phyloP scores from a whole-genome alignment of 129 eudicot genomes.

The Helianthus tuberosus region DNA sequence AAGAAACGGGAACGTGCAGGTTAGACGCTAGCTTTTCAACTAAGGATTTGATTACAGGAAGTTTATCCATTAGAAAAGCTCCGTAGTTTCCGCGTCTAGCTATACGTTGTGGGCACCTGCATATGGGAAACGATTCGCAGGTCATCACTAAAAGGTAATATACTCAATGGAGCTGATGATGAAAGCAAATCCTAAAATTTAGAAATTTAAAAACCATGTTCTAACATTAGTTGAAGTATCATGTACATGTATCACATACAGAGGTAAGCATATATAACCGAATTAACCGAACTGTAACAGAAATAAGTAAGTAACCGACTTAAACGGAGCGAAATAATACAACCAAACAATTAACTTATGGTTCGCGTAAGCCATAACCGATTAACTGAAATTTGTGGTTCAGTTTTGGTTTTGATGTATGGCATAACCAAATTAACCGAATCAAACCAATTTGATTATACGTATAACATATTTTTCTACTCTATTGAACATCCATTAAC shows the following conservation, averaged over 20 bases:
- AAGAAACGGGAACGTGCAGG: constrained; percentile 80
- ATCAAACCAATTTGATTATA: no score
- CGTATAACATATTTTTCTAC: no score
- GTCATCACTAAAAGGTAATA: not conserved
- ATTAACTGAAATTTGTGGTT: no score
- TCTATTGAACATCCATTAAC: not conserved
- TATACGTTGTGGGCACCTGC: constrained; percentile 95
- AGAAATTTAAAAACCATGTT: not conserved
- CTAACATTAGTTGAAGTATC: not conserved
- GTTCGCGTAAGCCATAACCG: no score
- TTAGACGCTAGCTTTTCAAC: constrained; percentile 74
- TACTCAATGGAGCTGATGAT: not conserved
- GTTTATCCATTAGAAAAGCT: constrained; percentile 93
- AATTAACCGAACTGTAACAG: no score
- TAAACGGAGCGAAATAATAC: no score
- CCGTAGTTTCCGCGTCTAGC: constrained; percentile 90
- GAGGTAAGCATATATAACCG: no score
- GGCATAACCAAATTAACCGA: no score
- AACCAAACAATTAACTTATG: no score
- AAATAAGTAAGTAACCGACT: no score
- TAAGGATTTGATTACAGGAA: constrained; percentile 76
- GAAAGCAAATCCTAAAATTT: not conserved
- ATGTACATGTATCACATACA: not conserved
- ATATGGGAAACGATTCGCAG: constrained; percentile 4
- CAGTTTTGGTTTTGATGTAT: no score